Conservation (phyloP, 306 rosid species). For the Cotoneaster glaucophyllus region DNA sequence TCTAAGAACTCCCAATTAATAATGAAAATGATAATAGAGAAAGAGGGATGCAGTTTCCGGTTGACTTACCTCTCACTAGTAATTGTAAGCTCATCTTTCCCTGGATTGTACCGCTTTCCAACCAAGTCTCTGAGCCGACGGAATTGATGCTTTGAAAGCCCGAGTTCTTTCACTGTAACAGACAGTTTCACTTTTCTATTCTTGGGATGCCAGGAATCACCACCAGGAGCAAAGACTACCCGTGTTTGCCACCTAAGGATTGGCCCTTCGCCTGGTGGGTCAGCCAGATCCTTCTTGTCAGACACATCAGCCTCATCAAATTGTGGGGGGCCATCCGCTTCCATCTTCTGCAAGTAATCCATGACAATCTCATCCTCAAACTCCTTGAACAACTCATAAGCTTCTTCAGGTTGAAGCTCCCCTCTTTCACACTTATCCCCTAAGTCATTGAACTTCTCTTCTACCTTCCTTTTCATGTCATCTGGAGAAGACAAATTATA, state of each 20-base stretch:
- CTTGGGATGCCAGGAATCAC: conserved; percentile 97
- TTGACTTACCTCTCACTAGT: conserved; percentile 76
- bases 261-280: conserved; percentile 93
- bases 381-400: conserved; percentile 67
- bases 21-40: background rate
- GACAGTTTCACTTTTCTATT: conserved; percentile 86
- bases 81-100: conserved; percentile 84
- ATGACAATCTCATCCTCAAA: conserved; percentile 71
- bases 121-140: conserved; percentile 76
- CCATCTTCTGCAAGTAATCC: conserved; percentile 47
- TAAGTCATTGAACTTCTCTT: conserved; percentile 60
- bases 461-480: conserved; percentile 69
- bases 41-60: background rate
- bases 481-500: conserved; percentile 34
- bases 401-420: conserved; percentile 88
- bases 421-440: conserved; percentile 96
- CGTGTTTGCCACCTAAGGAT: conserved; percentile 85
- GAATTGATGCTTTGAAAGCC: conserved; percentile 82
- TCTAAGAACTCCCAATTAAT: background rate
- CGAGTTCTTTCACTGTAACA: conserved; percentile 89
- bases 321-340: conserved; percentile 46
- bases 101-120: conserved; percentile 91
- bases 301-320: conserved; percentile 37
- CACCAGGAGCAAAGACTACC: conserved; percentile 90
- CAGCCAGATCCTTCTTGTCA: conserved; percentile 62